These are phyloP conservation scores for Corynespora cassiicola DNA, from an alignment of 2,329 filamentous ascomycete genomes.

Conservation along the genomic window DNA sequence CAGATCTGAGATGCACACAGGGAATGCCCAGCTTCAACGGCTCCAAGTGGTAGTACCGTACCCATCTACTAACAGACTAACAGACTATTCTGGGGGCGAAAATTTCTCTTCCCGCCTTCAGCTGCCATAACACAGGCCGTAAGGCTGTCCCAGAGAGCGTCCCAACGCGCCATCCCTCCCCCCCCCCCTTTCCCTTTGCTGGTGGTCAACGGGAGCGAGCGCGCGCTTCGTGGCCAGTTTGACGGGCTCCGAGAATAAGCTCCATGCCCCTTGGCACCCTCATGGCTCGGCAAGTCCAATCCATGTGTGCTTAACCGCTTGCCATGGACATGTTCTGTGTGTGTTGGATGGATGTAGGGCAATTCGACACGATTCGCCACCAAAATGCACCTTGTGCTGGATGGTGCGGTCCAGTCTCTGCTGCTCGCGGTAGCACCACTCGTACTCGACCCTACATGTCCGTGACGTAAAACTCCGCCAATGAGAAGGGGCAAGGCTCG, in stretches of 20 bases:
- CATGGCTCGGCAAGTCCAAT: conserved; percentile 4
- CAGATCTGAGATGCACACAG: conserved; percentile 35
- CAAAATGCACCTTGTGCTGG: conserved; percentile 9
- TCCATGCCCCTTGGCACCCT: conserved; percentile 3
- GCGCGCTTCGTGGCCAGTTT: background rate
- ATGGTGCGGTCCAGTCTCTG: conserved; percentile 11
- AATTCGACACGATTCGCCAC: conserved; percentile 11
- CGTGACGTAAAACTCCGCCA: conserved; percentile 27
- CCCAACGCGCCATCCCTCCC: no score
- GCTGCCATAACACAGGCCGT: background rate
- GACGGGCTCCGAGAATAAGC: conserved; percentile 13
- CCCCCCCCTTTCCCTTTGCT: background rate
- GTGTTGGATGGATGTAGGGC: conserved; percentile 9
- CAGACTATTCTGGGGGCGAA: conserved; percentile 10
- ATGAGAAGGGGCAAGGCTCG: conserved; percentile 12
- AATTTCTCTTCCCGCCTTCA: conserved; percentile 1
- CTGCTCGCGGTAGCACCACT: conserved; percentile 14
- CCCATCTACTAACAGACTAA: background rate
- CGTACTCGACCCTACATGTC: conserved; percentile 18
- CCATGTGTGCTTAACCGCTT: no score
- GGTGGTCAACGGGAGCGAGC: background rate
- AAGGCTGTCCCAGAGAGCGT: background rate
- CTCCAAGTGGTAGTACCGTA: conserved; percentile 7
- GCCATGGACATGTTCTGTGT: no score
- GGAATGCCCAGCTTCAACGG: conserved; percentile 29